Conservation (phyloP, 2,329 filamentous ascomycete genomes). For the Cladosporium cucumerinum region DNA sequence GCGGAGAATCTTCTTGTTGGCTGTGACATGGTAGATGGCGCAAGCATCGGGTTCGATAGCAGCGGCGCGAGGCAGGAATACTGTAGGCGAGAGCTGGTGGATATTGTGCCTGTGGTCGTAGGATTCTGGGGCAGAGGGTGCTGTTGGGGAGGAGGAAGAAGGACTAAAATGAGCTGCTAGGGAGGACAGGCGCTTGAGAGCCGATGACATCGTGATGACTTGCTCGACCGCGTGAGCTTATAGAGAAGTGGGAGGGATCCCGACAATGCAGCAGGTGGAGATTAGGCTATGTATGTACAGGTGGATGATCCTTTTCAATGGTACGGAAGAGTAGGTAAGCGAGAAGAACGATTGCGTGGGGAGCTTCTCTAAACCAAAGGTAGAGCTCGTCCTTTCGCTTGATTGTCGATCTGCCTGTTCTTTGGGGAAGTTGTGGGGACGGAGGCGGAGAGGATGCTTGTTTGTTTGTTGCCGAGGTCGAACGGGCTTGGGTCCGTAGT, state of each 20-base stretch:
- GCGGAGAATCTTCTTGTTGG: slow-evolving; percentile 69
- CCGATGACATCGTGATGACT: slow-evolving; percentile 56
- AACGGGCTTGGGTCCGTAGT: background rate
- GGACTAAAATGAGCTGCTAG: slow-evolving; percentile 46
- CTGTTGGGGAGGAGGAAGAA: slow-evolving; percentile 31
- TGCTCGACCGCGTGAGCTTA: background rate
- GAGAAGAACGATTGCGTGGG: background rate
- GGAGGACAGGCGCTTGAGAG: slow-evolving; percentile 58
- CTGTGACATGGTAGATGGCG: slow-evolving; percentile 81
- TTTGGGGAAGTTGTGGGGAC: slow-evolving; percentile 11
- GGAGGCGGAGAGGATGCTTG: slow-evolving; percentile 8
- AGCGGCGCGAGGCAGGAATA: slow-evolving; percentile 81
- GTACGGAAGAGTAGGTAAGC: slow-evolving; percentile 1
- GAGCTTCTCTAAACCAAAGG: background rate
- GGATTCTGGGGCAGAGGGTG: slow-evolving; percentile 24
- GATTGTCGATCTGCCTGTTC: background rate
- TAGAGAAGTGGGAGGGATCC: background rate
- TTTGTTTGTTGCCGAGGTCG: slow-evolving; percentile 11
- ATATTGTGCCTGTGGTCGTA: slow-evolving; percentile 54
- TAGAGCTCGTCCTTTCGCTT: background rate
- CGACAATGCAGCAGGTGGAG: background rate
- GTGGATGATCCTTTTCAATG: background rate
- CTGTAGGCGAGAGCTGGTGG: slow-evolving; percentile 80
- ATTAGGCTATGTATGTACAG: slow-evolving; percentile 1
- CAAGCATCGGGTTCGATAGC: slow-evolving; percentile 75